A percentile compares a stretch with the other conserved stretches of the same genome.
Evolutionary conservation across 1,139 yeast species (phyloP).

Genomic region (Scheffersomyces cryptocercus): DNA sequence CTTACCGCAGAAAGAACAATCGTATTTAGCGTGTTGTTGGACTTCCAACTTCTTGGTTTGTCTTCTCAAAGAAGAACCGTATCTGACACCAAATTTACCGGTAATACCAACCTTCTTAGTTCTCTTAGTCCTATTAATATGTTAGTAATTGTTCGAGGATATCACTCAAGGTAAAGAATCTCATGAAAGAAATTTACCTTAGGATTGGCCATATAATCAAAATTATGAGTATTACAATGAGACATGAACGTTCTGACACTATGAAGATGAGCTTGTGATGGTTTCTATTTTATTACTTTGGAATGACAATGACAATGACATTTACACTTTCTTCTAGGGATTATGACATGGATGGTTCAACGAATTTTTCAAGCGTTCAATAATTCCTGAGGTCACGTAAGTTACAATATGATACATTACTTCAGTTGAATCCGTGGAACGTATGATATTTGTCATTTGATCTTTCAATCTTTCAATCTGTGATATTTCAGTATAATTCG

Average conservation of each 20-base stretch:
- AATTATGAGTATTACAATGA: slow-evolving; percentile 28
- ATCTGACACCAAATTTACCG: slow-evolving; percentile 99
- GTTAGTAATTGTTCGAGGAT: slow-evolving; percentile 38
- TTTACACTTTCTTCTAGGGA: no score
- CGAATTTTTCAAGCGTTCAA: no score
- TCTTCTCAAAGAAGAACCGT: slow-evolving; percentile 99
- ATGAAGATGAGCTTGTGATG: slow-evolving; percentile 38
- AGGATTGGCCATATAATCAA: slow-evolving; percentile 29
- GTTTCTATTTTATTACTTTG: no score
- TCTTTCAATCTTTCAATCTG: no score
- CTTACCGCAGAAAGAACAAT: slow-evolving; percentile 99
- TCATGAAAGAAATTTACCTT: slow-evolving; percentile 37
- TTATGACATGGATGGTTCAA: no score
- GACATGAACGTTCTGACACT: slow-evolving; percentile 47
- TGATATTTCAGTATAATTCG: no score
- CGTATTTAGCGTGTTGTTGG: slow-evolving; percentile 98
- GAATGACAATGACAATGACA: no score
- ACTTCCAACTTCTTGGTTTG: slow-evolving; percentile 99
- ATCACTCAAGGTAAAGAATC: slow-evolving; percentile 26
- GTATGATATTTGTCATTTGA: no score
- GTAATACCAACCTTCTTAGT: slow-evolving; percentile 99
- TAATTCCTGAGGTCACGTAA: no score
- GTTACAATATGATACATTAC: no score
- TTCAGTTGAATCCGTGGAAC: no score
- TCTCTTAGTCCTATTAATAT: slow-evolving; percentile 85